Base-by-base conservation (phyloP, 768 basidiomycete genomes). In the Roridomyces roridus region DNA sequence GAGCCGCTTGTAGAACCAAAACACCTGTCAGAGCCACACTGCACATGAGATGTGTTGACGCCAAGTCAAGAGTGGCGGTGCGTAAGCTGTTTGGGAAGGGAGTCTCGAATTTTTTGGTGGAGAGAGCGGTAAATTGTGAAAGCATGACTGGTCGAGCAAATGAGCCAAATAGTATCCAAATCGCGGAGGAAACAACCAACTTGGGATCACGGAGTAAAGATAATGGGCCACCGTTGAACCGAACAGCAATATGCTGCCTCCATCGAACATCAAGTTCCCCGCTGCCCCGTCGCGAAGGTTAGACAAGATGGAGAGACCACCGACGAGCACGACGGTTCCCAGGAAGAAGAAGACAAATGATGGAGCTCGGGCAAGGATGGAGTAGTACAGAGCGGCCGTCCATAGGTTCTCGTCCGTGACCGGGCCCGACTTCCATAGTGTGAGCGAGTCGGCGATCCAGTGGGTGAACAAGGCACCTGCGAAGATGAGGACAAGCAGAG, bases 381-480 rank as follows among this genome's bases (percentile, higher is more conserved):
- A 82, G 69, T 94, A 94, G 71, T 94, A 94, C 48, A 82, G 75
- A 7, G 92, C 92, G 2, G 92, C 87, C 8, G 85, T 88, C 88
- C 90, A 92, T 12, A 94, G 80, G 62, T 89, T 85, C 59, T 86
- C 85, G 65, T 94, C 91, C n/a, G 89, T 93, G 64, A 88, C 81
- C 39, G 92, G 91, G 12, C n/a, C n/a, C n/a, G 89, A 85, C 75
- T 91, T 92, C 92, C 92, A 94, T 36, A 94, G 80, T 29, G 92
- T 94, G 47, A 92, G 76, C 1, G 91, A 93, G 78, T 94, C 92
- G n/a, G 92, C 92, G 59, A 92, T 93, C 92, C 92, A 94, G 68
- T 94, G 89, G 31, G 91, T 93, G 69, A 92, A 92, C 5, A 94
- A 79, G 42, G 88, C 77, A 46, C 92, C 92, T 93, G 70, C 37